phyloP scores from a whole-genome alignment of 805 yeast genomes.

The Wickerhamiella slavikovae region DNA sequence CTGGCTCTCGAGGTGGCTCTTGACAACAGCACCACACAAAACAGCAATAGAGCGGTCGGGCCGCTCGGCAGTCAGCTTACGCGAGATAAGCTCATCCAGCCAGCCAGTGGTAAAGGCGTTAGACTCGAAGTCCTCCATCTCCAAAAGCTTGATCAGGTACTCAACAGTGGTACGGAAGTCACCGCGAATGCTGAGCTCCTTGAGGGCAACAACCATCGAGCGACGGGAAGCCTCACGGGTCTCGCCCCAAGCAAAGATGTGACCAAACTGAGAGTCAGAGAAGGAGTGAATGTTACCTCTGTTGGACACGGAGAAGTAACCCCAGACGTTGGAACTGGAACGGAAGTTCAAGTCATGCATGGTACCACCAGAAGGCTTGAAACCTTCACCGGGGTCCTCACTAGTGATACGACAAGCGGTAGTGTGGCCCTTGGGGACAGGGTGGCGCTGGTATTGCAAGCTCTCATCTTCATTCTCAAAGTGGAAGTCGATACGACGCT shows the following conservation, averaged over 20 bases:
- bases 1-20: constrained; percentile 66
- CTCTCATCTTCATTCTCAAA: constrained; percentile 58
- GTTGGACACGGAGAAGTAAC: constrained; percentile 92
- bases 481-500: constrained; percentile 78
- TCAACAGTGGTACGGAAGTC: constrained; percentile 97
- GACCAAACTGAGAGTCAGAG: constrained; percentile 98
- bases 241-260: constrained; percentile 96
- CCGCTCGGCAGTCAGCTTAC: constrained; percentile 88
- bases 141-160: constrained; percentile 81
- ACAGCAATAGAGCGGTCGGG: constrained; percentile 85
- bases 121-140: constrained; percentile 89
- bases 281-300: constrained; percentile 95
- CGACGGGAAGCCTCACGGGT: constrained; percentile 94
- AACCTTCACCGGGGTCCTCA: constrained; percentile 98
- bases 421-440: constrained; percentile 94
- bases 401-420: constrained; percentile 98
- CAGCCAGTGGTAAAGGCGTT: constrained; percentile 97
- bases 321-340: constrained; percentile 97
- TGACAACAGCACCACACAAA: constrained; percentile 94
- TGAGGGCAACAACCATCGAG: constrained; percentile 96
- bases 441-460: constrained; percentile 65
- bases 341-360: constrained; percentile 91
- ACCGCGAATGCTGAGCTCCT: constrained; percentile 92
- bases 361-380: constrained; percentile 95
- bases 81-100: constrained; percentile 90